phyloP scores from a whole-genome alignment of 345 rosid genomes.

The Garcia nutans region DNA sequence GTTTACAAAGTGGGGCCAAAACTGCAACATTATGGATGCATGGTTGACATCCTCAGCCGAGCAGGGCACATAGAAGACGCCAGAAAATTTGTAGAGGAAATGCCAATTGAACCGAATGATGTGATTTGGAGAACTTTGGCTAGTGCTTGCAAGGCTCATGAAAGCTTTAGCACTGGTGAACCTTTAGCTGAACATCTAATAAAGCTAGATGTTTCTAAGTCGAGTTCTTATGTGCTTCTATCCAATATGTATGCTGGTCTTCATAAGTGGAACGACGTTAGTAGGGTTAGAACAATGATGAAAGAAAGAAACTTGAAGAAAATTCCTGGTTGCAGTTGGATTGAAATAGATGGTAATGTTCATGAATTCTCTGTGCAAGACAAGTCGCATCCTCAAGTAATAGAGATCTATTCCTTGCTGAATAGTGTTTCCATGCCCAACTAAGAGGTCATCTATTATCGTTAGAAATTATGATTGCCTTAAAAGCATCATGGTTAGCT shows the following conservation, averaged over 20 bases:
- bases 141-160: slow-evolving; percentile 36
- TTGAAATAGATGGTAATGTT: slow-evolving; percentile 43
- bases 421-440: slow-evolving; percentile 19
- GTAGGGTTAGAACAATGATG: slow-evolving; percentile 41
- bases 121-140: slow-evolving; percentile 46
- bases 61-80: slow-evolving; percentile 47
- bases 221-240: slow-evolving; percentile 42
- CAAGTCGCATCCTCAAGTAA: slow-evolving; percentile 31
- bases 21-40: slow-evolving; percentile 54
- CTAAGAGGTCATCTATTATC: slow-evolving; percentile 10
- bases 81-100: slow-evolving; percentile 32
- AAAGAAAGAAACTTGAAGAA: slow-evolving; percentile 35
- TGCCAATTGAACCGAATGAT: slow-evolving; percentile 49
- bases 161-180: slow-evolving; percentile 29
- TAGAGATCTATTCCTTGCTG: slow-evolving; percentile 33
- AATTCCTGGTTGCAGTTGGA: slow-evolving; percentile 49
- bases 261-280: slow-evolving; percentile 39
- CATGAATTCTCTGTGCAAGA: slow-evolving; percentile 44
- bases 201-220: slow-evolving; percentile 23
- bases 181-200: slow-evolving; percentile 34
- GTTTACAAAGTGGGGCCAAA: slow-evolving; percentile 39
- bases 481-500: no score
- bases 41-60: slow-evolving; percentile 49
- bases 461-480: no score
- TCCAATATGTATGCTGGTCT: slow-evolving; percentile 47